These are phyloP conservation scores for Yarrowia phangngaensis DNA, from an alignment of 805 yeast species.

Conservation along the genomic window DNA sequence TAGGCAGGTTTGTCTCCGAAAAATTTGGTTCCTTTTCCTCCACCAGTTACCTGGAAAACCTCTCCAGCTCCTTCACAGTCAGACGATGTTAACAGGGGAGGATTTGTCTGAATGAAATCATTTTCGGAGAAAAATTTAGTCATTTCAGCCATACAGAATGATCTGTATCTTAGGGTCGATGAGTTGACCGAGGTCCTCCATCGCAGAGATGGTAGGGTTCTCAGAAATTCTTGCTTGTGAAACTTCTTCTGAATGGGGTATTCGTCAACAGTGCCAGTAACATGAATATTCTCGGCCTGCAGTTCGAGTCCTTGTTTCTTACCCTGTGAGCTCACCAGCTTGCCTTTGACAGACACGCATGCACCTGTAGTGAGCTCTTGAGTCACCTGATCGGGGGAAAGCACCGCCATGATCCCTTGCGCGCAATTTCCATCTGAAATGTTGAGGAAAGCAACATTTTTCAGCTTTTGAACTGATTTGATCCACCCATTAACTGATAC, in stretches of 20 bases:
- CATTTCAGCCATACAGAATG: constrained; percentile 55
- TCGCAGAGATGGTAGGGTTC: constrained; percentile 72
- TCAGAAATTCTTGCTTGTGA: constrained; percentile 60
- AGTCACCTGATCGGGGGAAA: constrained; percentile 37
- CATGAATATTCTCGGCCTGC: constrained; percentile 40
- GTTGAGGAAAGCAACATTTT: constrained; percentile 76
- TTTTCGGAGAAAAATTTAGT: constrained; percentile 51
- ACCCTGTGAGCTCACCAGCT: constrained; percentile 48
- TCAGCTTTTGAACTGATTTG: constrained; percentile 64
- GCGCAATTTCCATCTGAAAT: constrained; percentile 71
- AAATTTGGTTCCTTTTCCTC: constrained; percentile 43
- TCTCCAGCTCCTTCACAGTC: constrained; percentile 99
- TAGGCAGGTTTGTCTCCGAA: constrained; percentile 47
- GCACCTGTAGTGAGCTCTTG: constrained; percentile 45
- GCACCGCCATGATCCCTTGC: constrained; percentile 52
- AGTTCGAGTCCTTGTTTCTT: constrained; percentile 54
- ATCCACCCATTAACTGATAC: constrained; percentile 69
- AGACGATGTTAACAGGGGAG: constrained; percentile 81
- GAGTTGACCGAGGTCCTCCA: constrained; percentile 67
- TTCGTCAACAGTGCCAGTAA: constrained; percentile 59
- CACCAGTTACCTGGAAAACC: constrained; percentile 57
- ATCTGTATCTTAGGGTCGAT: constrained; percentile 67
- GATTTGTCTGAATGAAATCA: constrained; percentile 67
- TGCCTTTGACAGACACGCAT: constrained; percentile 46
- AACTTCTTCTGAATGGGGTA: constrained; percentile 84